A percentile compares a stretch with the other conserved stretches of the same genome.
Evolutionary conservation across 768 basidiomycete genomes (phyloP).

Genomic region (Calocybe indica): DNA sequence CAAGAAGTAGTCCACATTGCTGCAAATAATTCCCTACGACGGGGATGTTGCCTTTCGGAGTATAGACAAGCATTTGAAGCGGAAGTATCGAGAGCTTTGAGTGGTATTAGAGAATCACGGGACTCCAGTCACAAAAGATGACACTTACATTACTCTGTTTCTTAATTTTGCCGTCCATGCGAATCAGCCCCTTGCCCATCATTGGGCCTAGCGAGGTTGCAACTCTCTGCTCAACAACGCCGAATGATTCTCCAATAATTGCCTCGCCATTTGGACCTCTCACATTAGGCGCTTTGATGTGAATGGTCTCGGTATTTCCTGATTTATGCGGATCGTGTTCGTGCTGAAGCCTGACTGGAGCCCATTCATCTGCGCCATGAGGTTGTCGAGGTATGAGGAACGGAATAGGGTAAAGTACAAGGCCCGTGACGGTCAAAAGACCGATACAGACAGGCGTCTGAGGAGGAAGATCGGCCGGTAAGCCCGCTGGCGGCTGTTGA

Average conservation of each 20-base stretch:
- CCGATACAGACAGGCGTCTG: constrained; percentile 89
- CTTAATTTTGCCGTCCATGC: constrained; percentile 66
- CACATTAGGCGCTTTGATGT: constrained; percentile 61
- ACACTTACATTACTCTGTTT: too few species aligned
- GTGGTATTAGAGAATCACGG: background rate
- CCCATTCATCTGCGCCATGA: constrained; percentile 53
- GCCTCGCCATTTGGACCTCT: constrained; percentile 49
- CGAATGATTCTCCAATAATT: constrained; percentile 63
- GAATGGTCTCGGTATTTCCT: constrained; percentile 64
- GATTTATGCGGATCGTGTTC: constrained; percentile 57
- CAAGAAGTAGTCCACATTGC: constrained; percentile 61
- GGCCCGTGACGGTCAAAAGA: constrained; percentile 73
- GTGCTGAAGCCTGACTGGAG: constrained; percentile 61
- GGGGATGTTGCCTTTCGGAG: constrained; percentile 87
- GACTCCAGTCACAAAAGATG: too few species aligned
- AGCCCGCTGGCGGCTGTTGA: constrained; percentile 18
- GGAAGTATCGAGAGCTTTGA: constrained; percentile 74
- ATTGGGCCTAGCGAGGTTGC: constrained; percentile 76
- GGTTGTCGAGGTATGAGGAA: constrained; percentile 52
- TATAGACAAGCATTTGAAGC: constrained; percentile 84
- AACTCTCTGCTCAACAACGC: constrained; percentile 81
- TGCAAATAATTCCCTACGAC: constrained; percentile 76
- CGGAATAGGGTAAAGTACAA: constrained; percentile 76
- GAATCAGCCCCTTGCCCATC: constrained; percentile 78
- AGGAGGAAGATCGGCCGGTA: constrained; percentile 60